These are phyloP conservation scores for Roridomyces roridus DNA, from an alignment of 768 basidiomycete genomes.

Conservation along the genomic window DNA sequence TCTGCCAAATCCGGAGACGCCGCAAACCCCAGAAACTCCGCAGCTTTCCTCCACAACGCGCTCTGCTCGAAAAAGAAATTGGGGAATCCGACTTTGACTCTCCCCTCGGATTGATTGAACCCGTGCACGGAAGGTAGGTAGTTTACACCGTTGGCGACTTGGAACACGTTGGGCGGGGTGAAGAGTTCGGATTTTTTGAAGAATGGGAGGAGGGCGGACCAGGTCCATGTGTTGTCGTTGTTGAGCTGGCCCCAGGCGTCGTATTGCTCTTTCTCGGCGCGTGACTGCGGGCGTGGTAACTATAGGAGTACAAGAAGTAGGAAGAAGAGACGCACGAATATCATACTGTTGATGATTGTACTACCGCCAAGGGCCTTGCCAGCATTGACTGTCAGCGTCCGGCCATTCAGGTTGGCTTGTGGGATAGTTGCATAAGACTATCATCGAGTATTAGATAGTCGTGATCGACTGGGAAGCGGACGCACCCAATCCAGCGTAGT, in stretches of 20 bases:
- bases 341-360: no score
- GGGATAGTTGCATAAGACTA: no score
- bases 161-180: slow-evolving; percentile 49
- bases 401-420: no score
- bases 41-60: slow-evolving; percentile 33
- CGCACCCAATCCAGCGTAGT: no score
- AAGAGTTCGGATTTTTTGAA: slow-evolving; percentile 64
- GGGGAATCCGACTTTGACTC: slow-evolving; percentile 41
- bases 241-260: slow-evolving; percentile 39
- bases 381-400: no score
- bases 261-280: slow-evolving; percentile 40
- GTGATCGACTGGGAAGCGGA: no score
- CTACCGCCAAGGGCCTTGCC: no score
- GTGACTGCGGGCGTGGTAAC: slow-evolving; percentile 35
- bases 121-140: slow-evolving; percentile 34
- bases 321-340: no score
- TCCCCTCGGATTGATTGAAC: slow-evolving; percentile 28
- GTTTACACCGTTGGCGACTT: slow-evolving; percentile 30
- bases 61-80: slow-evolving; percentile 39
- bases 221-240: slow-evolving; percentile 38
- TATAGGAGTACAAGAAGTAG: no score
- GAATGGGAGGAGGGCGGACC: slow-evolving; percentile 48
- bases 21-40: slow-evolving; percentile 28
- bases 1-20: slow-evolving; percentile 33
- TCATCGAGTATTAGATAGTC: no score